Conservation (phyloP, 768 basidiomycete species). For the Suillus paluster region DNA sequence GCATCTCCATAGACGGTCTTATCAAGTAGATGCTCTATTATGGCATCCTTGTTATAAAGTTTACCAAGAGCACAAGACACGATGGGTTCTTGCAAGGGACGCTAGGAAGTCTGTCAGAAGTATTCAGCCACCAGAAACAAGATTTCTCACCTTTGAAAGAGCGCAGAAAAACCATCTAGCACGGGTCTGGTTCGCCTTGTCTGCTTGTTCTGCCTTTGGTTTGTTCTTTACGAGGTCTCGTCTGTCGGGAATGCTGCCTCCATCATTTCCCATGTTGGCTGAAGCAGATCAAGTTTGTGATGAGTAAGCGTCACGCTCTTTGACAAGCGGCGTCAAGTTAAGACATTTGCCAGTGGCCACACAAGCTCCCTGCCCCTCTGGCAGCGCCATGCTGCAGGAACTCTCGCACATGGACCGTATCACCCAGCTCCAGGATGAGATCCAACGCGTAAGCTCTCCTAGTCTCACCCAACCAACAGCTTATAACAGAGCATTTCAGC, state of each 20-base stretch:
- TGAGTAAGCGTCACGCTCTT: conserved; percentile 2
- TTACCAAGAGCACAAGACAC: conserved; percentile 93
- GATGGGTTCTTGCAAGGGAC: conserved; percentile 84
- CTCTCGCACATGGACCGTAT: conserved; percentile 94
- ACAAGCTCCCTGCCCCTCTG: conserved; percentile 10
- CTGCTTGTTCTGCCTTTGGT: conserved; percentile 85
- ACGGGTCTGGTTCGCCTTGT: conserved; percentile 87
- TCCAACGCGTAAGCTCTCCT: conserved; percentile 67
- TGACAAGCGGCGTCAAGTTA: too few species aligned
- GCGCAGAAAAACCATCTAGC: conserved; percentile 95
- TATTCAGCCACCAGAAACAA: neutral
- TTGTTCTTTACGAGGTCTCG: conserved; percentile 77
- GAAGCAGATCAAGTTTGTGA: neutral
- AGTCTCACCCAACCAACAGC: neutral
- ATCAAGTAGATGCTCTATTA: conserved; percentile 90
- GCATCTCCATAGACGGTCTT: conserved; percentile 88
- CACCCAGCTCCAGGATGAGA: conserved; percentile 93
- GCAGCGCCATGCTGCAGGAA: conserved; percentile 90
- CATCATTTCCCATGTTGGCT: conserved; percentile 80
- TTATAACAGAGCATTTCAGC: conserved; percentile 44
- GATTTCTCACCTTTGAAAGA: conserved; percentile 80
- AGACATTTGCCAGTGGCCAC: neutral
- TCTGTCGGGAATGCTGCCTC: conserved; percentile 86
- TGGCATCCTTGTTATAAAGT: conserved; percentile 94
- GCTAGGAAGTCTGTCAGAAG: conserved; percentile 45